Base-by-base conservation (phyloP, 2,329 filamentous ascomycete species). In the Epichloe amarillans region DNA sequence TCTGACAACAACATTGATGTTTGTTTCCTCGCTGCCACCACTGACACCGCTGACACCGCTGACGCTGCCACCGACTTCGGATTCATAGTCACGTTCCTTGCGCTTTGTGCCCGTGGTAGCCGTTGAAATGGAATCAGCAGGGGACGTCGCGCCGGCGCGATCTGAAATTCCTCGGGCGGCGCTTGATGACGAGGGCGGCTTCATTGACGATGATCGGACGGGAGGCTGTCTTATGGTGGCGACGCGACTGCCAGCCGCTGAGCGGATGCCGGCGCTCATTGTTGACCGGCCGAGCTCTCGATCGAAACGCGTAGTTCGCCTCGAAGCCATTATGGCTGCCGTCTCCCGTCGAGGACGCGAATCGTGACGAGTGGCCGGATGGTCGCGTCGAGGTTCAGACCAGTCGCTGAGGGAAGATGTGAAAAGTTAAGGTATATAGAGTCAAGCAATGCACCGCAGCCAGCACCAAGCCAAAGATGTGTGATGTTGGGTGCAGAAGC, bases 1-100 rank as follows among this genome's bases (percentile, higher is more conserved):
- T 56, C 93, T 80, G 52, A 98, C 94, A 36, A 97, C 90, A 45
- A 98, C 93, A 64, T 94, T 93, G 69, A 98, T 98, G 65, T 96
- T 98, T 7, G 91, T 97, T 67, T 95, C 89, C 60, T 90, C 83
- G 48, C 78, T 77, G 51, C 69, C 47, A 14, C 26, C 17, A n/a
- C 50, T 41, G 50, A 26, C 46, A 14, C 26, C 17, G 21, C 50
- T 41, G 50, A 26, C 46, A 14, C 26, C 17, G 21, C 50, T 41
- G 50, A 46, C 46, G 40, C 50, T 42, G n/a, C 46, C 39, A 23
- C 51, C 50, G 4, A 52, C 35, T 33, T 86, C 81, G 5, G 77
- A 67, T 43, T 91, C 90, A 62, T 84, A 91, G 38, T 94, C 87
- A 61, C 87, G 80, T 59, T 93, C 87, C 67, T 95, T 95, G 61